Evolutionary conservation across 768 basidiomycete species (phyloP).

Genomic region (Cytidiella melzeri): DNA sequence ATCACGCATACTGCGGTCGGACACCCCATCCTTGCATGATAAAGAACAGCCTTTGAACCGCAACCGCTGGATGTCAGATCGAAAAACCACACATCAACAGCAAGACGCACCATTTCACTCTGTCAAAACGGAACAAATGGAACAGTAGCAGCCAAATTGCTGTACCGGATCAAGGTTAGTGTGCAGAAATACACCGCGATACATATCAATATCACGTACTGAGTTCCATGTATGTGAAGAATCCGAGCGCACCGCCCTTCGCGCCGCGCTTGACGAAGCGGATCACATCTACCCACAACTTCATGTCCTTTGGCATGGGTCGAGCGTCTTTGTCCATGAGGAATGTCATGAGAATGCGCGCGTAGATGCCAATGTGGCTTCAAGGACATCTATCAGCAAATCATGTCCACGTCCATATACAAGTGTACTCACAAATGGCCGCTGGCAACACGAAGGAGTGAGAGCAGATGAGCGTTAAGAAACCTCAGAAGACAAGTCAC

Average conservation of each 20-base stretch:
- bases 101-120: slow-evolving; percentile 35
- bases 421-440: slow-evolving; percentile 34
- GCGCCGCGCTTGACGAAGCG: slow-evolving; percentile 46
- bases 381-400: background rate
- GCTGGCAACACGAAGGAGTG: slow-evolving; percentile 16
- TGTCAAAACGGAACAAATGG: slow-evolving; percentile 40
- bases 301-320: slow-evolving; percentile 43
- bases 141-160: slow-evolving; percentile 39
- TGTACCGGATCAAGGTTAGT: too few relatives aligned
- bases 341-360: slow-evolving; percentile 42
- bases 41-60: slow-evolving; percentile 34
- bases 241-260: slow-evolving; percentile 39
- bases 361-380: slow-evolving; percentile 39
- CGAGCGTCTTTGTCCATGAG: slow-evolving; percentile 41
- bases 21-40: slow-evolving; percentile 47
- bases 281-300: slow-evolving; percentile 49
- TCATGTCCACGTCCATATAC: background rate
- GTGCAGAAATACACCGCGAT: too few relatives aligned
- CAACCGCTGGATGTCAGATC: background rate
- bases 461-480: background rate
- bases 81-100: background rate
- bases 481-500: slow-evolving; percentile 8
- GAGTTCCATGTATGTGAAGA: slow-evolving; percentile 54
- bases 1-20: slow-evolving; percentile 5
- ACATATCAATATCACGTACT: slow-evolving; percentile 39